phyloP scores from a whole-genome alignment of 2,329 filamentous ascomycete genomes.

The Helicocarpus griseus region DNA sequence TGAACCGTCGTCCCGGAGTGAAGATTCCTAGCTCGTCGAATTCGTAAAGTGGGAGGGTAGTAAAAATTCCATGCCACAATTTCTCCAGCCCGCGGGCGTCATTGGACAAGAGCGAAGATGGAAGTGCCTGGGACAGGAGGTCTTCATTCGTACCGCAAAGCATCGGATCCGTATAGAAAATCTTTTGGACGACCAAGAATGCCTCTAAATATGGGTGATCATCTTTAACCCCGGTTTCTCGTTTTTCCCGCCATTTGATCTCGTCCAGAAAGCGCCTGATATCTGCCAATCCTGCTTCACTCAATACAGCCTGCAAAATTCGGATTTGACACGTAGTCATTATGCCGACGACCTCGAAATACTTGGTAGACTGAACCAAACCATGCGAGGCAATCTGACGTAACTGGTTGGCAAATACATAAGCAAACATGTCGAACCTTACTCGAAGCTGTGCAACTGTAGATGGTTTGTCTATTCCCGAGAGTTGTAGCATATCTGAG shows the following conservation, averaged over 20 bases:
- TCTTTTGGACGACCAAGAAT: conserved; percentile 38
- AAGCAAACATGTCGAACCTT: conserved; percentile 18
- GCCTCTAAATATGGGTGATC: conserved; percentile 36
- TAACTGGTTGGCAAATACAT: conserved; percentile 30
- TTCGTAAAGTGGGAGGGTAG: conserved; percentile 44
- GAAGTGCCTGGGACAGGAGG: conserved; percentile 28
- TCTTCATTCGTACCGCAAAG: conserved; percentile 29
- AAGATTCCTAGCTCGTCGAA: conserved; percentile 43
- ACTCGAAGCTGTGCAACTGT: conserved; percentile 15
- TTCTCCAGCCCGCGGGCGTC: conserved; percentile 26
- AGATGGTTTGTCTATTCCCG: background rate
- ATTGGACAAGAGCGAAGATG: conserved; percentile 23
- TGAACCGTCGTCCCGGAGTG: conserved; percentile 31
- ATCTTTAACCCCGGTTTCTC: conserved; percentile 41
- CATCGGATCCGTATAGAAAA: conserved; percentile 21
- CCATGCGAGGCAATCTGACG: conserved; percentile 28
- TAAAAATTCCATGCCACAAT: conserved; percentile 39
- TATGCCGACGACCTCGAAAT: conserved; percentile 19
- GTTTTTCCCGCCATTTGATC: conserved; percentile 29
- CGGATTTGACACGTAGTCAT: conserved; percentile 26
- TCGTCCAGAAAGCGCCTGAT: conserved; percentile 38
- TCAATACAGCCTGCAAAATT: conserved; percentile 27
- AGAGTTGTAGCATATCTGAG: conserved; percentile 21
- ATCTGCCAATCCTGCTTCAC: conserved; percentile 23
- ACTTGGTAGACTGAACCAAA: conserved; percentile 18